Evolutionary conservation across 2,329 filamentous ascomycete species (phyloP), one percentile per base, ranked within the genome.

Genomic region (Fusarium pseudocircinatum): DNA sequence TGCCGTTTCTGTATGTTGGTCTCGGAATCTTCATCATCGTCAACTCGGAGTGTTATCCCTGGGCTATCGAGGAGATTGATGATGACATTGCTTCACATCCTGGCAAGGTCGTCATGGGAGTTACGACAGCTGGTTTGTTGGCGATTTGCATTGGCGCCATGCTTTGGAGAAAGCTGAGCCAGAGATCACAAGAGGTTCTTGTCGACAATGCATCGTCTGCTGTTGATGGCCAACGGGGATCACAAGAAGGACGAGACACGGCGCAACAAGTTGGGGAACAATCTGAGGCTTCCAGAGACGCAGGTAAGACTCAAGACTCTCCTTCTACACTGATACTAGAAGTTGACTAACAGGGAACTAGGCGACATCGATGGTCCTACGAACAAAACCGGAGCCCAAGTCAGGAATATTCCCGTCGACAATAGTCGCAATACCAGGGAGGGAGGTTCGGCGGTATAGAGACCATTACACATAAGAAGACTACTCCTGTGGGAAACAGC

Each of bases 61-160:
- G 61, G 61, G 46, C 43, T 7, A 62, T 63, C 24, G 18, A 62
- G n/a, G 24, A 61, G 24, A 63, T 63, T 22, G 43, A 63, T 2
- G 13, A 63, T 60, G 42, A 34, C 16, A 20, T 63, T 9, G 15
- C 42, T 4, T 39, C 53, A 10, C 53, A 40, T 16, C 53, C 60
- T 0, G 60, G 60, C 20, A 63, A 63, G 53, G 22, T 40, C 1
- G 26, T 63, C 1, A 34, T 60, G 60, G 60, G 53, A 1, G 34
- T 47, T 6, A 28, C 18, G 10, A 63, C 60, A 0, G 30, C 60
- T 15, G 60, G 34, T 60, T 24, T 63, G 2, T 18, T 63, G n/a
- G 26, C n/a, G 10, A 11, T 26, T 2, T 60, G 40, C 4, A 63
- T 63, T 8, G 16, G 32, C 15, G 4, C 26, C 9, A 63, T 63